Evolutionary conservation across 352 stramenopile genomes (phyloP).

Genomic region (Phytophthora constricta): DNA sequence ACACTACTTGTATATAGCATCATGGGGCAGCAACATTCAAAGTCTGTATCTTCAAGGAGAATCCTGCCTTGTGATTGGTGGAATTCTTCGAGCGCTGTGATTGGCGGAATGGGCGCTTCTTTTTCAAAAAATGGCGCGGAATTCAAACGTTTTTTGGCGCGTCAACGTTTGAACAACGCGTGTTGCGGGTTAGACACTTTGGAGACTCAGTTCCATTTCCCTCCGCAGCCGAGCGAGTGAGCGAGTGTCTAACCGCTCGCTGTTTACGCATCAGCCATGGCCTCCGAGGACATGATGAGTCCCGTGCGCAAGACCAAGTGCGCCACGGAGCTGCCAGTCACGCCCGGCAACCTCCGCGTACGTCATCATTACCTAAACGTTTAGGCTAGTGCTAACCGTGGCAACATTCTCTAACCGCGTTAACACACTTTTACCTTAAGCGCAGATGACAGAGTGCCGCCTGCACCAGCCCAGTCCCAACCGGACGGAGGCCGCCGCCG

Average conservation of each 20-base stretch:
- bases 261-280: constrained; percentile 39
- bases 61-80: constrained; percentile 1
- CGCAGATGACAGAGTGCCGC: constrained; percentile 30
- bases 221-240: too few relatives aligned
- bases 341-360: constrained; percentile 28
- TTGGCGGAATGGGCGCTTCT: neutral
- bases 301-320: constrained; percentile 34
- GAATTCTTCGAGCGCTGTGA: neutral
- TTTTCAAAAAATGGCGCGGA: neutral
- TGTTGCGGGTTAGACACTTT: neutral
- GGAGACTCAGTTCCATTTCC: too few relatives aligned
- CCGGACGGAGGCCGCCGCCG: constrained; percentile 73
- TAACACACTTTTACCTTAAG: neutral
- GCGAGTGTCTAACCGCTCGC: too few relatives aligned
- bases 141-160: neutral
- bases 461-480: constrained; percentile 80
- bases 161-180: neutral
- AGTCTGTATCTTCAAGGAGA: too few relatives aligned
- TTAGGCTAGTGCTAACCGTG: neutral
- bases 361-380: neutral
- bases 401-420: neutral
- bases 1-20: too few relatives aligned
- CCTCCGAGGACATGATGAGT: constrained; percentile 49
- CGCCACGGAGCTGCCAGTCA: constrained; percentile 22
- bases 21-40: too few relatives aligned